These are phyloP conservation scores for Colletotrichum nymphaeae DNA, from an alignment of 2,329 filamentous ascomycete species.

Conservation along the genomic window DNA sequence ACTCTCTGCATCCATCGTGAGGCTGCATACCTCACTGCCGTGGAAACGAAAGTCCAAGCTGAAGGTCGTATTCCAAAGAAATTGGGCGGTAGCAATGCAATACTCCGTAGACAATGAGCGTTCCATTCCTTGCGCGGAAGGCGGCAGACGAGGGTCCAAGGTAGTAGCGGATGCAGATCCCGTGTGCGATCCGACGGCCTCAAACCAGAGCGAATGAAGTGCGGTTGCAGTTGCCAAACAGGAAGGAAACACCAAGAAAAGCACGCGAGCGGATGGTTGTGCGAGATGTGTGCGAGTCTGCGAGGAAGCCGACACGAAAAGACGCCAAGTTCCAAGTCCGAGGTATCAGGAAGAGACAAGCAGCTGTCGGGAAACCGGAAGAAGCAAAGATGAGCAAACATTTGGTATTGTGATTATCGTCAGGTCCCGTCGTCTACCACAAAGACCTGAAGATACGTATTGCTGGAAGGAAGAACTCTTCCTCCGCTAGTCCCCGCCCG, in stretches of 20 bases:
- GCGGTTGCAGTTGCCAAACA: slow-evolving; percentile 6
- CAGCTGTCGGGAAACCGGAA: not conserved
- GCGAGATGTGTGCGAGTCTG: not conserved
- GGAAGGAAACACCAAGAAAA: not conserved
- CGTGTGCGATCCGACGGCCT: slow-evolving; percentile 4
- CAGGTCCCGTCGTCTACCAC: too few species aligned
- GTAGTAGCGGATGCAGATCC: not conserved
- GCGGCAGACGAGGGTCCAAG: not conserved
- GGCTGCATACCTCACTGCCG: not conserved
- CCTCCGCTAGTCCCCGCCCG: not conserved
- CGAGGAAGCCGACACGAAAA: not conserved
- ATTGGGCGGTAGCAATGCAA: not conserved
- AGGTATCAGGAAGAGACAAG: slow-evolving; percentile 1
- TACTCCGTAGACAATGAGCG: not conserved
- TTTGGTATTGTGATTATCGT: not conserved
- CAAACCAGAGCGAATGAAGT: not conserved
- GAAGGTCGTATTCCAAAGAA: not conserved
- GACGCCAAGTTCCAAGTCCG: not conserved
- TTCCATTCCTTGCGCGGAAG: not conserved
- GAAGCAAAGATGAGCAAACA: not conserved
- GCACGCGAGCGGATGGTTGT: not conserved
- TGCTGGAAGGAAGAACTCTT: not conserved
- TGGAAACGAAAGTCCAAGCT: not conserved
- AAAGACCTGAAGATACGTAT: not conserved
- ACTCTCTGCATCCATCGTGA: not conserved